These are phyloP conservation scores for Cicer arietinum DNA, from an alignment of 306 rosid genomes.

Conservation along the genomic window DNA sequence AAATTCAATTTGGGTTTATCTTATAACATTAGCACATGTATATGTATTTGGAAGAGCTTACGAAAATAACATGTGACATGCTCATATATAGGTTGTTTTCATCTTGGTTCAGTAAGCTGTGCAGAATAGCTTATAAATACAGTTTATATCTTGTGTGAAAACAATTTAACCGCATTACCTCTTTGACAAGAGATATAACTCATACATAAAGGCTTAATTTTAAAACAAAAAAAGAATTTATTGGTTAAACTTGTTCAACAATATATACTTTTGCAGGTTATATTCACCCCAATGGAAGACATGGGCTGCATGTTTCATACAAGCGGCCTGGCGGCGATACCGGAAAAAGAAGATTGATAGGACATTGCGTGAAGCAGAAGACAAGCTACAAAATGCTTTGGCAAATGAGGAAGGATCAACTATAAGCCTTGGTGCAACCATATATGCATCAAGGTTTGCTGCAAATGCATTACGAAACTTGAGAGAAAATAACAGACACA, in stretches of 20 bases:
- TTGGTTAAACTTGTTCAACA: not conserved
- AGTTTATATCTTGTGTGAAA: too few species aligned
- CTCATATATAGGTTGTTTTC: too few species aligned
- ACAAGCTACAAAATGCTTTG: slow-evolving; percentile 46
- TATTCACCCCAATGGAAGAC: slow-evolving; percentile 74
- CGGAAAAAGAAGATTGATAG: slow-evolving; percentile 60
- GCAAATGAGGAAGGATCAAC: slow-evolving; percentile 45
- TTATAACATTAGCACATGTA: too few species aligned
- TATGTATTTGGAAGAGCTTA: too few species aligned
- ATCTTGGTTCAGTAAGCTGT: too few species aligned
- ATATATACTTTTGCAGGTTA: slow-evolving; percentile 39
- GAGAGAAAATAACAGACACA: slow-evolving; percentile 42
- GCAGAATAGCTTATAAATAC: too few species aligned
- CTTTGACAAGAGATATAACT: not conserved
- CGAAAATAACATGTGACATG: too few species aligned
- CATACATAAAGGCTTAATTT: not conserved
- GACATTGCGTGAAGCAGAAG: slow-evolving; percentile 58
- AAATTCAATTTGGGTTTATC: not conserved
- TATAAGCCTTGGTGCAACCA: slow-evolving; percentile 64
- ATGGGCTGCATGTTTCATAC: slow-evolving; percentile 73
- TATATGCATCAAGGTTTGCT: slow-evolving; percentile 68
- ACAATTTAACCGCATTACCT: too few species aligned
- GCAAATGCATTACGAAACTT: slow-evolving; percentile 45
- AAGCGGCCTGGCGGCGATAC: slow-evolving; percentile 74
- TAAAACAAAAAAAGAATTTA: not conserved